Base-by-base conservation (phyloP, 2,329 filamentous ascomycete genomes). In the Colletotrichum magnum region DNA sequence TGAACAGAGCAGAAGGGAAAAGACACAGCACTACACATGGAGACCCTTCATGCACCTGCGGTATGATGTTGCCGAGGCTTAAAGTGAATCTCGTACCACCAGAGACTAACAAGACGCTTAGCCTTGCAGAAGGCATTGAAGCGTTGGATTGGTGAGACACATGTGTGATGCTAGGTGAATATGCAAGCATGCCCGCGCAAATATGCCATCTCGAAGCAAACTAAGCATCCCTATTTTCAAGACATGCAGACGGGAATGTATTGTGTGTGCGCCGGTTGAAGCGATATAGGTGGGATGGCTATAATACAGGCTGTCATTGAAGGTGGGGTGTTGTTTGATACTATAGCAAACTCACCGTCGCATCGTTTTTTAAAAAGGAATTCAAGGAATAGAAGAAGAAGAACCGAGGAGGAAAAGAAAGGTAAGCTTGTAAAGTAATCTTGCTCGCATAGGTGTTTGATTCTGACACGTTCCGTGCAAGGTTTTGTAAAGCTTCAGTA, bases 381-480 rank as follows among this genome's bases (percentile, higher is more conserved):
- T 10, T 7, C 7, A 10, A 10, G 32, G 32, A 36, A 36, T 36
- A 36, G 32, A 36, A 36, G 32, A 10, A 36, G 32, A 36, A 10
- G 32, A 36, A 36, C 7, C 10, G 32, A 36, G 10, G 32, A 36
- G 9, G 32, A 10, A 36, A 10, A 36, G 2, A 36, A 36, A 10
- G 7, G 32, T 39, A 28, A 32, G 47, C 28, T 60, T 12, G 15
- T 18, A 24, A 51, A 51, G 45, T 52, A 6, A 6, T 15, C 41
- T 32, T 57, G 41, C 5, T 2, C 41, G 15, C 41, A 10, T 51
- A 13, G 9, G 39, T 36, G 53, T 36, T 39, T 53, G 24, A 47
- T 54, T 39, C 64, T 12, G 53, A 54, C 52, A 64, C 51, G 59
- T 64, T 60, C 60, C 48, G 53, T 64, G 65, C 60, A 58, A 58